Conservation (phyloP, 1,139 yeast genomes). For the Trichomonascaceae sp. region DNA sequence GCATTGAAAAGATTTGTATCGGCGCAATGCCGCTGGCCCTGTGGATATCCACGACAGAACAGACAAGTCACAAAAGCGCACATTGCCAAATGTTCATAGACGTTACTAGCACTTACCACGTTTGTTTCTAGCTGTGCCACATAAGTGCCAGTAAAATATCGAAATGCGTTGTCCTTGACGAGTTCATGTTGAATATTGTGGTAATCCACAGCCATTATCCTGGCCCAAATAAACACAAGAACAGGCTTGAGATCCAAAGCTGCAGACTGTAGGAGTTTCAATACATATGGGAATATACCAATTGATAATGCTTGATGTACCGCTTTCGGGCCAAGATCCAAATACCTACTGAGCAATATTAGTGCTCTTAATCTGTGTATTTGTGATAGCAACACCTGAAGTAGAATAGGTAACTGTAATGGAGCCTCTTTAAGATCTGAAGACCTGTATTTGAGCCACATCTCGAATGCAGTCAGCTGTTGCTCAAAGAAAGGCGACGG, state of each 20-base stretch:
- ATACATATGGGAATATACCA: conserved; percentile 93
- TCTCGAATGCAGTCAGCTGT: conserved; percentile 90
- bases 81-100: conserved; percentile 85
- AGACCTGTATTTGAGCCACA: conserved; percentile 91
- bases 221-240: conserved; percentile 92
- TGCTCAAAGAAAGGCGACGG: conserved; percentile 94
- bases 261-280: conserved; percentile 85
- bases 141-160: conserved; percentile 76
- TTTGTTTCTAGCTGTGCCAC: conserved; percentile 39
- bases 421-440: conserved; percentile 63
- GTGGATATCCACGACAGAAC: conserved; percentile 71
- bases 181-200: conserved; percentile 87
- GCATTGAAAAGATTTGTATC: conserved; percentile 67
- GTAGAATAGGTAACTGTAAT: conserved; percentile 87
- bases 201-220: conserved; percentile 94
- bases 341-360: conserved; percentile 71
- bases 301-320: conserved; percentile 87
- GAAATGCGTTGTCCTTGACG: conserved; percentile 84
- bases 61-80: conserved; percentile 84
- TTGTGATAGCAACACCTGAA: conserved; percentile 88
- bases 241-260: conserved; percentile 95
- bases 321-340: conserved; percentile 97
- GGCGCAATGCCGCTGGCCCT: conserved; percentile 76
- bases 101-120: conserved; percentile 31
- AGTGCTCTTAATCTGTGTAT: conserved; percentile 89